Conservation (phyloP, 2,329 filamentous ascomycete species). For the Talaromyces sp. region DNA sequence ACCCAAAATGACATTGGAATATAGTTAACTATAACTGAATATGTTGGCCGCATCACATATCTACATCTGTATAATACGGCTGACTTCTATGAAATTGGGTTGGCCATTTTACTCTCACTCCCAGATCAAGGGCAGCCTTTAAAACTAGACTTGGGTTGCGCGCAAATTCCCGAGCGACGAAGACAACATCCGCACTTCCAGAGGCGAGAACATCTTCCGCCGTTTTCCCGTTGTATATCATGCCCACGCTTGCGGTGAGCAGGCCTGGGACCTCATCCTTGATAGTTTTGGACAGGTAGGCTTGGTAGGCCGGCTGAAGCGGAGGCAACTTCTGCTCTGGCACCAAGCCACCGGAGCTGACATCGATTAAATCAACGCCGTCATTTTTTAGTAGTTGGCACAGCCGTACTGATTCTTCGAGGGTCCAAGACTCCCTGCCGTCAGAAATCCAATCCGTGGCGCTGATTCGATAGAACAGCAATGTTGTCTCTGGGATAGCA, state of each 20-base stretch:
- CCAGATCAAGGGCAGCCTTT: neutral
- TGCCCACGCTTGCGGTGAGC: neutral
- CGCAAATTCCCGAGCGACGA: neutral
- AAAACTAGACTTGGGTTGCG: neutral
- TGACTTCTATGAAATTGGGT: neutral
- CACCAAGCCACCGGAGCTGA: conserved; percentile 36
- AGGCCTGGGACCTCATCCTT: neutral
- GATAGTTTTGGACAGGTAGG: neutral
- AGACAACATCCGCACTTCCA: neutral
- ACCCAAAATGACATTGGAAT: neutral
- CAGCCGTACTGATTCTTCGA: conserved; percentile 34
- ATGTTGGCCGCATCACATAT: neutral
- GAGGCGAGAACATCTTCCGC: neutral
- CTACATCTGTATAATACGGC: neutral
- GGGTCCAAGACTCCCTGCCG: conserved; percentile 31
- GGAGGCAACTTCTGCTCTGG: neutral
- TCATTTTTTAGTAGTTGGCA: conserved; percentile 35
- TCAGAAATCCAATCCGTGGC: conserved; percentile 68
- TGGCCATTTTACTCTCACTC: neutral
- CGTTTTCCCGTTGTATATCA: neutral
- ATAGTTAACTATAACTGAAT: neutral
- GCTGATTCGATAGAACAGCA: conserved; percentile 65
- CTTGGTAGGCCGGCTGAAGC: neutral
- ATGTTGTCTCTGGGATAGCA: conserved; percentile 61
- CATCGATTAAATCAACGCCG: conserved; percentile 43